A percentile compares a stretch with the other conserved stretches of the same genome.
Evolutionary conservation across 2,329 filamentous ascomycete species (phyloP).

Genomic region (Phialophora chinensis): DNA sequence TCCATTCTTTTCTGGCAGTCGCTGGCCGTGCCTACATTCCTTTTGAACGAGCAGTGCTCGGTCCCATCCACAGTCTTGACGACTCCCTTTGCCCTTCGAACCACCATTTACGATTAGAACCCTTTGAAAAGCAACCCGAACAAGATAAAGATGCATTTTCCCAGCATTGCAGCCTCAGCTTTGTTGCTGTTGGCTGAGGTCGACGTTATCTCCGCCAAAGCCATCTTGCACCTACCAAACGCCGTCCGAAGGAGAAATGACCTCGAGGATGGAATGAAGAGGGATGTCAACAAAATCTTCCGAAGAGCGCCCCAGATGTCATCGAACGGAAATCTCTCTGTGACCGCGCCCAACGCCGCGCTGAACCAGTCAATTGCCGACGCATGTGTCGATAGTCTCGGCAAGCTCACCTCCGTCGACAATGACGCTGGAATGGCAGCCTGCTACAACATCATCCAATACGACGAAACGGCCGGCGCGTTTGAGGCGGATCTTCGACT

Average conservation of each 20-base stretch:
- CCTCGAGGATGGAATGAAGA: slow-evolving; percentile 23
- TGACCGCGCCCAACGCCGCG: slow-evolving; percentile 12
- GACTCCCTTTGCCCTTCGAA: slow-evolving; percentile 21
- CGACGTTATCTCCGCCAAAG: slow-evolving; percentile 29
- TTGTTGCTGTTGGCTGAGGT: slow-evolving; percentile 32
- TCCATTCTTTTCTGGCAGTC: slow-evolving; percentile 33
- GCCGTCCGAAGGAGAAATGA: slow-evolving; percentile 26
- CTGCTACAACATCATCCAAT: slow-evolving; percentile 79
- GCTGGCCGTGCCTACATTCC: slow-evolving; percentile 36
- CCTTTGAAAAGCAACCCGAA: slow-evolving; percentile 11
- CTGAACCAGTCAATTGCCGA: slow-evolving; percentile 52
- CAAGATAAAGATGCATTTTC: slow-evolving; percentile 32
- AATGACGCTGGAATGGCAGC: slow-evolving; percentile 79
- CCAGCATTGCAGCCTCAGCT: slow-evolving; percentile 25
- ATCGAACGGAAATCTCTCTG: slow-evolving; percentile 14
- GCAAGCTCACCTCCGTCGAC: slow-evolving; percentile 59
- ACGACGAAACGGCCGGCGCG: slow-evolving; percentile 69
- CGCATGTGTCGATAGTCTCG: slow-evolving; percentile 66
- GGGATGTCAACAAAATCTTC: slow-evolving; percentile 23
- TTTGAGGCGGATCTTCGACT: slow-evolving; percentile 80
- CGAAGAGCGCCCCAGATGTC: slow-evolving; percentile 28
- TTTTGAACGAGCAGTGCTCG: slow-evolving; percentile 35
- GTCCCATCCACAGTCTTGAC: slow-evolving; percentile 33
- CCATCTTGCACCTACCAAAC: slow-evolving; percentile 30
- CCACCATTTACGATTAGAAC: not conserved